A percentile compares a stretch with the other conserved stretches of the same genome.
Evolutionary conservation across 2,329 filamentous ascomycete species (phyloP).

Genomic region (Aspergillus flavus): DNA sequence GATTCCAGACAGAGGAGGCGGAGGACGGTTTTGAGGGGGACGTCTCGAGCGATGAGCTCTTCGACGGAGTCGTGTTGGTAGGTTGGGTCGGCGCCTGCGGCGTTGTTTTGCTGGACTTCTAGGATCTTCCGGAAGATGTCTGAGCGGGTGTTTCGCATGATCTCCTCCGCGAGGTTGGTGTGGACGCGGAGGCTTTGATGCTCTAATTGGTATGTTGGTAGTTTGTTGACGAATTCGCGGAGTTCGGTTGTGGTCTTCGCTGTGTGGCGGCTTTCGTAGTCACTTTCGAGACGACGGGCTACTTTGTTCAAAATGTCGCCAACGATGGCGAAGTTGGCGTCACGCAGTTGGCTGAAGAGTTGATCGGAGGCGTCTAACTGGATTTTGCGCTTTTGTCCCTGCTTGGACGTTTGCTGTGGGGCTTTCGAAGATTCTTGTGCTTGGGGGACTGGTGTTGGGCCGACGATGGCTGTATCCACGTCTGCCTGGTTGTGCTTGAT

Average conservation of each 20-base stretch:
- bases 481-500: slow-evolving; percentile 93
- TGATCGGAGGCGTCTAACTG: slow-evolving; percentile 86
- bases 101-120: slow-evolving; percentile 94
- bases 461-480: slow-evolving; percentile 86
- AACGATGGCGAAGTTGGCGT: slow-evolving; percentile 94
- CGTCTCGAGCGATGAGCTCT: slow-evolving; percentile 88
- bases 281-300: slow-evolving; percentile 79
- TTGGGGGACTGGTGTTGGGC: slow-evolving; percentile 61
- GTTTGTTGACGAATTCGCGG: slow-evolving; percentile 89
- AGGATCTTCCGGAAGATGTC: slow-evolving; percentile 86
- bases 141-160: slow-evolving; percentile 87
- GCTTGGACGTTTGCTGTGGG: slow-evolving; percentile 53
- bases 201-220: slow-evolving; percentile 90
- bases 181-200: slow-evolving; percentile 91
- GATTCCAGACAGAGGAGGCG: slow-evolving; percentile 89
- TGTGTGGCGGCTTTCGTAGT: slow-evolving; percentile 85
- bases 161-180: slow-evolving; percentile 89
- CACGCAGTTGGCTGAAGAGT: slow-evolving; percentile 82
- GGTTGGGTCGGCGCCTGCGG: slow-evolving; percentile 83
- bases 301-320: slow-evolving; percentile 87
- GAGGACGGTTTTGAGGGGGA: slow-evolving; percentile 77
- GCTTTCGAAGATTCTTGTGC: slow-evolving; percentile 58
- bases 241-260: slow-evolving; percentile 89
- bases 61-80: slow-evolving; percentile 89
- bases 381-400: slow-evolving; percentile 80